Base-by-base conservation (phyloP, 2,329 filamentous ascomycete species). In the Neocatenulostroma microsporum region DNA sequence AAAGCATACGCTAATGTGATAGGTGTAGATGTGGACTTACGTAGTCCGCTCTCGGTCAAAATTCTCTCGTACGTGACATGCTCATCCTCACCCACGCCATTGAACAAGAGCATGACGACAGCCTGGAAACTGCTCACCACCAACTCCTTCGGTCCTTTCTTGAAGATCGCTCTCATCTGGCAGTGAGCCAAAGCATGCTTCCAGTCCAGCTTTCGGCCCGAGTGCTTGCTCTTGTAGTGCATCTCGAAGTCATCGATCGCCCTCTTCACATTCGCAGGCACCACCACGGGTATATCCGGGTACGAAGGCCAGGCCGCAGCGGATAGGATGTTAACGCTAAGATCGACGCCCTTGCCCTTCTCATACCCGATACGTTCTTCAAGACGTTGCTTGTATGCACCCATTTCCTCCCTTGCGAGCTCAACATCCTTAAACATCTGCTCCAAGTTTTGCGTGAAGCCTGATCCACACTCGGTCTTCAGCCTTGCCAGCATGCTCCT, bases 361-460 rank as follows among this genome's bases (percentile, higher is more conserved):
- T 57, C 51, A 28, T 48, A 56, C 3, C 49, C 50, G 2, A 57
- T 31, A 12, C 74, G 70, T 63, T 74, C 72, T 44, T 76, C 71
- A 30, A 74, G 65, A 62, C 87, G 60, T 62, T 73, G 67, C 60
- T 82, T 91, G 66, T 94, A 98, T 0, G 82, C 77, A n/a, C 73
- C 65, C 82, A 96, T 94, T 57, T 96, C 89, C 51, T 96, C 91
- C 42, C 83, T 82, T 10, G 84, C 84, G 14, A 95, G 73, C 56
- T 95, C 88, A 61, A 96, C 86, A 55, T 99, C 91, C 61, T 94
- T 94, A 69, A 99, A 98, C 91, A 99, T 99, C 45, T 89, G 85
- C 62, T 99, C 93, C 0, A 99, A 71, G 54, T 98, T 98, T 57
- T 94, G 88, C 0, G 91, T 98, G 58, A 98, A 96, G 50, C 78